phyloP scores from a whole-genome alignment of 2,329 filamentous ascomycete species.

The Colletotrichum neosansevieriae region DNA sequence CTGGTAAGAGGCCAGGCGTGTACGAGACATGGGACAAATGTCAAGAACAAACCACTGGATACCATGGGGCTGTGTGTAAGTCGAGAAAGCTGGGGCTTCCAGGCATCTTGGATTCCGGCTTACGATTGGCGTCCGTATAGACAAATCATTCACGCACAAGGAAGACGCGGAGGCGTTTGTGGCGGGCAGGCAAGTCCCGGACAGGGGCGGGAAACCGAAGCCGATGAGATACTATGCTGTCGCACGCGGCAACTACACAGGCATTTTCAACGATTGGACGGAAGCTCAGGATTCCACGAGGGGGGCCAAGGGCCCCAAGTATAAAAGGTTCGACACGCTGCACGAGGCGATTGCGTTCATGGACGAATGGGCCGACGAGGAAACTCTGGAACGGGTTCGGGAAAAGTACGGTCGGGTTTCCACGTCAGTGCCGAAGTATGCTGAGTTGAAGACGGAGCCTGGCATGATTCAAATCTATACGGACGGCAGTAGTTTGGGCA shows the following conservation, averaged over 20 bases:
- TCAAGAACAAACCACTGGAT: conserved; percentile 70
- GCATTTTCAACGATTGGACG: conserved; percentile 74
- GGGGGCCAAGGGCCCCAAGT: conserved; percentile 76
- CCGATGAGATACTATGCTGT: conserved; percentile 70
- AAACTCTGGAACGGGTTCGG: conserved; percentile 48
- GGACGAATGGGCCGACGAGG: conserved; percentile 57
- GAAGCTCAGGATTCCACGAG: conserved; percentile 79
- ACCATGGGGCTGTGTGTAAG: conserved; percentile 76
- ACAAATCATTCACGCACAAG: conserved; percentile 81
- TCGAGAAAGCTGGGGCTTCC: conserved; percentile 43
- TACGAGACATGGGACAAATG: conserved; percentile 72
- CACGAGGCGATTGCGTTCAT: conserved; percentile 86
- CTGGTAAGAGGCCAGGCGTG: conserved; percentile 62
- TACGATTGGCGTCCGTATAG: conserved; percentile 56
- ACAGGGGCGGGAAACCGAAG: conserved; percentile 51
- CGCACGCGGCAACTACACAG: conserved; percentile 68
- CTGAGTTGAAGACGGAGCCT: conserved; percentile 43
- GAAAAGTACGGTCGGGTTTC: conserved; percentile 43
- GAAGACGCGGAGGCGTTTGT: conserved; percentile 85
- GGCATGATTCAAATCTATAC: conserved; percentile 66
- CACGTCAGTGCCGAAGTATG: conserved; percentile 41
- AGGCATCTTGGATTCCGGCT: background rate
- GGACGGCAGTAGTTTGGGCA: conserved; percentile 71
- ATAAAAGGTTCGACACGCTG: conserved; percentile 76
- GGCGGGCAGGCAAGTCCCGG: conserved; percentile 66